Evolutionary conservation across 2,329 filamentous ascomycete species (phyloP).

Genomic region (Fusarium camptoceras): DNA sequence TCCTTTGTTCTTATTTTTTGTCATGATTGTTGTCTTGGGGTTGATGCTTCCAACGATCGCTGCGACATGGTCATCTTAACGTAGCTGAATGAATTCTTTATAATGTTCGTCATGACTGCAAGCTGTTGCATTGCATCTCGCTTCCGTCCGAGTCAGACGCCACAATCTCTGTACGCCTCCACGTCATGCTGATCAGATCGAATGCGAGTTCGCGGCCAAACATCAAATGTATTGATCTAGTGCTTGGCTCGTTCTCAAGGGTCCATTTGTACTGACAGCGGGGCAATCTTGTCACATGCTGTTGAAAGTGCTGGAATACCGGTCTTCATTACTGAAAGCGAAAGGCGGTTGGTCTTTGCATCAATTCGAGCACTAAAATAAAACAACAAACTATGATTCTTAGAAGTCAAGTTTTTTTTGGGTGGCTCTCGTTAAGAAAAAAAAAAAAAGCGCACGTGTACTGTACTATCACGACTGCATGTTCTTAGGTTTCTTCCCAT

Average conservation of each 20-base stretch:
- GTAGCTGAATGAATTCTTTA: constrained; percentile 55
- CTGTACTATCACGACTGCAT: constrained; percentile 10
- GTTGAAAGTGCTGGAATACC: not conserved
- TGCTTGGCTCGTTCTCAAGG: constrained; percentile 26
- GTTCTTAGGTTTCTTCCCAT: not conserved
- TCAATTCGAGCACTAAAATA: no score
- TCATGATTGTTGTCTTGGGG: constrained; percentile 52
- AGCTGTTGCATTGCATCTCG: not conserved
- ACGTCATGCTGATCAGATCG: constrained; percentile 28
- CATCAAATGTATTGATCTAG: constrained; percentile 5
- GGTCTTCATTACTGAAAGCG: not conserved
- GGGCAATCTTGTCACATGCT: constrained; percentile 28
- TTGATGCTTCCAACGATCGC: constrained; percentile 54
- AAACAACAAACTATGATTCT: constrained; percentile 18
- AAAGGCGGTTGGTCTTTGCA: not conserved
- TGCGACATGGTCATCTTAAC: constrained; percentile 53
- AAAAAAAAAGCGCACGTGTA: no score
- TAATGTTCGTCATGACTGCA: constrained; percentile 46
- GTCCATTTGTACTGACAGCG: constrained; percentile 21
- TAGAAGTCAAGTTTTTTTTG: not conserved
- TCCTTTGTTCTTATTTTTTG: constrained; percentile 56
- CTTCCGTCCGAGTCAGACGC: constrained; percentile 7
- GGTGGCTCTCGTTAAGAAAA: constrained; percentile 13
- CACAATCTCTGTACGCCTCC: constrained; percentile 25
- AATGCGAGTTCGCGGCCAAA: not conserved